A percentile compares a stretch with the other conserved stretches of the same genome.
phyloP scores from a whole-genome alignment of 2,329 filamentous ascomycete species.

The Botryosphaeria agaves region DNA sequence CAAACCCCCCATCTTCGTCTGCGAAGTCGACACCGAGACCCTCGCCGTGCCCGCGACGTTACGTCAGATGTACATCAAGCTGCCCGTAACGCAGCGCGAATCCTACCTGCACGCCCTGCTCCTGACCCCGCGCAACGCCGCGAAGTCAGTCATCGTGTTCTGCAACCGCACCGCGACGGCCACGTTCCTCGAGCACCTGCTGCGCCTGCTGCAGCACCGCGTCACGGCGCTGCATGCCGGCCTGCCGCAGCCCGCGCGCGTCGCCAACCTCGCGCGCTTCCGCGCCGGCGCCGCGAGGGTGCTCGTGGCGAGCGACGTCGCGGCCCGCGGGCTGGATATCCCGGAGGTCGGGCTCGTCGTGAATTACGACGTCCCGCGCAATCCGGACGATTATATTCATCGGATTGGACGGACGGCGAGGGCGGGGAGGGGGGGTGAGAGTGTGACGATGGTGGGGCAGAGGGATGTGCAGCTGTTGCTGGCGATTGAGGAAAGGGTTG shows the following conservation, averaged over 20 bases:
- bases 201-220: constrained; percentile 72
- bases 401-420: constrained; percentile 87
- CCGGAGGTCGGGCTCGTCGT: constrained; percentile 79
- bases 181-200: constrained; percentile 71
- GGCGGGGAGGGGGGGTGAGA: constrained; percentile 68
- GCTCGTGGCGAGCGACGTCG: constrained; percentile 88
- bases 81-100: constrained; percentile 83
- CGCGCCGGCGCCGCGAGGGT: constrained; percentile 76
- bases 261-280: constrained; percentile 79
- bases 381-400: constrained; percentile 95
- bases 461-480: constrained; percentile 81
- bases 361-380: constrained; percentile 92
- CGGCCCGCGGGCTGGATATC: constrained; percentile 86
- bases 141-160: constrained; percentile 78
- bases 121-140: constrained; percentile 54
- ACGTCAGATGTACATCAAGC: constrained; percentile 68
- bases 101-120: constrained; percentile 87
- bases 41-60: constrained; percentile 69
- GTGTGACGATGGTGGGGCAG: constrained; percentile 81
- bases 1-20: constrained; percentile 68
- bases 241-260: constrained; percentile 69
- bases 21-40: constrained; percentile 59
- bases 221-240: constrained; percentile 84
- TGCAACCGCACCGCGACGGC: constrained; percentile 84
- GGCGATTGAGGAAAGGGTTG: constrained; percentile 74